A percentile compares a stretch with the other conserved stretches of the same genome.
phyloP scores from a whole-genome alignment of 441 rosid genomes.

The Sinapis alba region DNA sequence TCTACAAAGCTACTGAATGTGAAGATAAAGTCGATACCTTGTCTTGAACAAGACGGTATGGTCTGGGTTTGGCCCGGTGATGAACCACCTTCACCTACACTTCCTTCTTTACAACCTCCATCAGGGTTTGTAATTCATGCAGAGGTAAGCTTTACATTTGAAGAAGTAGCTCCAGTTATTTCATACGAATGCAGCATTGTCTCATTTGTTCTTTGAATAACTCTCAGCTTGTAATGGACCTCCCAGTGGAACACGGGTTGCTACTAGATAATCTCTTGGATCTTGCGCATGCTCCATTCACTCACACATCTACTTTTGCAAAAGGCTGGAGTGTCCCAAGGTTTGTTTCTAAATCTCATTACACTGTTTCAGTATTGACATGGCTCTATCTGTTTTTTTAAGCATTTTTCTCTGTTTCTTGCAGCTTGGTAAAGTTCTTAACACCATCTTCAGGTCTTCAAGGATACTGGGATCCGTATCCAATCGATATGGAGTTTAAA shows the following conservation, averaged over 20 bases:
- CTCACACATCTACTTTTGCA: constrained; percentile 96
- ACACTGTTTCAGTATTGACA: not conserved
- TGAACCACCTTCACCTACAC: constrained; percentile 71
- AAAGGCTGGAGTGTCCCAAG: constrained; percentile 98
- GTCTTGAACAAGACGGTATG: constrained; percentile 94
- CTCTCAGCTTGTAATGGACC: constrained; percentile 89
- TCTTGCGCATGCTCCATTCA: constrained; percentile 97
- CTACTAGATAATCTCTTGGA: constrained; percentile 94
- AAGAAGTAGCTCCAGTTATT: constrained; percentile 38
- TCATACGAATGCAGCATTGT: not conserved
- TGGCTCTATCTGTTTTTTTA: not conserved
- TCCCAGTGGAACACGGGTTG: constrained; percentile 95
- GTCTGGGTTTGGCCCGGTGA: constrained; percentile 97
- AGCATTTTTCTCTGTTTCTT: constrained; percentile 5
- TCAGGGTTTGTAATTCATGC: constrained; percentile 87
- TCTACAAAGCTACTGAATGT: constrained; percentile 72
- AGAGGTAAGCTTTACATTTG: constrained; percentile 43
- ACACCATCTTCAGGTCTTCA: constrained; percentile 88
- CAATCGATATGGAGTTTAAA: constrained; percentile 95
- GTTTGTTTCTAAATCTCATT: constrained; percentile 43
- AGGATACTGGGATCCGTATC: constrained; percentile 99
- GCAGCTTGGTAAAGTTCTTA: constrained; percentile 89
- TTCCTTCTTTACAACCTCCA: constrained; percentile 89
- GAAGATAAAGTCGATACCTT: constrained; percentile 79
- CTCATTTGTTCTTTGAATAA: not conserved